A percentile compares a stretch with the other conserved stretches of the same genome.
phyloP scores from a whole-genome alignment of 2,329 filamentous ascomycete species.

The Sporothrix dimorphospora region DNA sequence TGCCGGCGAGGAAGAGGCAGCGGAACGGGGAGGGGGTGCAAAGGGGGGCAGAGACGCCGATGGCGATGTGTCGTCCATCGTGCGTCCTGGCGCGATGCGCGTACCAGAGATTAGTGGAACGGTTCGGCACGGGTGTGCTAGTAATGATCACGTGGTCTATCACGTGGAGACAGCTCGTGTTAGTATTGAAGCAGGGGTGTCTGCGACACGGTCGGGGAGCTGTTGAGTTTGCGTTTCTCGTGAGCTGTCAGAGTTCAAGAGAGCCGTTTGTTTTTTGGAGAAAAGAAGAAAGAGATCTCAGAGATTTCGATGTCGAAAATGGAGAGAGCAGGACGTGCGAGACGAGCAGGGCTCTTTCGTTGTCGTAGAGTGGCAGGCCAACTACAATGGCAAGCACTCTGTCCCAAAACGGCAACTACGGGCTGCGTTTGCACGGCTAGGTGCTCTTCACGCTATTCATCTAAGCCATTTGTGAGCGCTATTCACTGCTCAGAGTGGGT shows the following conservation, averaged over 20 bases:
- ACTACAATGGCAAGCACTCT: conserved; percentile 10
- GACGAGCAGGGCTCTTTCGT: not conserved
- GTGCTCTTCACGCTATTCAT: conserved; percentile 2
- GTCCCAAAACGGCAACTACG: conserved; percentile 15
- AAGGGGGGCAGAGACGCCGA: not conserved
- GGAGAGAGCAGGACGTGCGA: not conserved
- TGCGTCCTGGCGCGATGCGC: conserved; percentile 2
- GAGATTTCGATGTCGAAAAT: not conserved
- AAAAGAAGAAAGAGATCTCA: not conserved
- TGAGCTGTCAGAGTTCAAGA: not conserved
- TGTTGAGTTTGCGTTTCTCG: not conserved
- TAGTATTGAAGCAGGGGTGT: not conserved
- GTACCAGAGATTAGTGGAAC: conserved; percentile 10
- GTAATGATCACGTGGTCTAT: not conserved
- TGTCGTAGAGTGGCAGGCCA: not conserved
- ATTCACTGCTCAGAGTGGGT: not conserved
- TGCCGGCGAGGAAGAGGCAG: not conserved
- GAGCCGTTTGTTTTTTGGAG: not conserved
- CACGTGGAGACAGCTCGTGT: not conserved
- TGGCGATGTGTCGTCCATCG: not conserved
- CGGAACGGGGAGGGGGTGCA: not conserved
- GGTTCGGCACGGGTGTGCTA: not conserved
- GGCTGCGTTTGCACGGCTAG: not conserved
- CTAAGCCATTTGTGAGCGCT: not conserved
- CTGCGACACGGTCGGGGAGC: not conserved